Percentiles rank a stretch among this genome's conserved stretches.
phyloP scores from a whole-genome alignment of 306 rosid genomes.

The Cucumis cinereus region DNA sequence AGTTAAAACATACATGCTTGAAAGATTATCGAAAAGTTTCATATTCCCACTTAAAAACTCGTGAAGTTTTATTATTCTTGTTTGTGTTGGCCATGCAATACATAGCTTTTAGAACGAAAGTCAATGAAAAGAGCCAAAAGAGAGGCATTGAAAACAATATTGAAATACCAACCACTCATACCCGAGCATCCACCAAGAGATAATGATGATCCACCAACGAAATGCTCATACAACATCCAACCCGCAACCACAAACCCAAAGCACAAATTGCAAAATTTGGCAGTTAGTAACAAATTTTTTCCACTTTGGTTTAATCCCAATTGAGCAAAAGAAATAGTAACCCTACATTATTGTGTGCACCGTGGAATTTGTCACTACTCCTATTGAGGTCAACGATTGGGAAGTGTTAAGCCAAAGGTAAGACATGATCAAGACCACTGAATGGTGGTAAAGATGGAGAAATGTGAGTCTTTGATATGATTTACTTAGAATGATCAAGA shows the following conservation, averaged over 20 bases:
- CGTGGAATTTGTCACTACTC: constrained; percentile 45
- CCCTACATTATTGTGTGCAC: constrained; percentile 77
- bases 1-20: no score
- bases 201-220: neutral
- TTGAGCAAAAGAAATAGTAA: constrained; percentile 42
- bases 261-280: constrained; percentile 66
- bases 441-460: constrained; percentile 90
- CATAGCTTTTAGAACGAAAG: constrained; percentile 45
- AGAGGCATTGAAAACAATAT: constrained; percentile 47
- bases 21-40: no score
- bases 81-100: no score
- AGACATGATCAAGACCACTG: constrained; percentile 61
- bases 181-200: constrained; percentile 59
- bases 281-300: constrained; percentile 55
- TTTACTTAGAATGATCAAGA: constrained; percentile 42
- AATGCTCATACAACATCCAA: constrained; percentile 44
- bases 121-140: constrained; percentile 55
- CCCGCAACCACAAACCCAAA: constrained; percentile 51
- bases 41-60: no score
- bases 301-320: constrained; percentile 61
- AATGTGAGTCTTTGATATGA: constrained; percentile 49
- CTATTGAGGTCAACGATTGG: constrained; percentile 64
- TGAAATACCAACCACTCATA: constrained; percentile 60
- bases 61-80: no score
- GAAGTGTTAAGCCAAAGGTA: constrained; percentile 48